Conservation (phyloP, 2,329 filamentous ascomycete genomes). For the Blastomyces gilchristii region DNA sequence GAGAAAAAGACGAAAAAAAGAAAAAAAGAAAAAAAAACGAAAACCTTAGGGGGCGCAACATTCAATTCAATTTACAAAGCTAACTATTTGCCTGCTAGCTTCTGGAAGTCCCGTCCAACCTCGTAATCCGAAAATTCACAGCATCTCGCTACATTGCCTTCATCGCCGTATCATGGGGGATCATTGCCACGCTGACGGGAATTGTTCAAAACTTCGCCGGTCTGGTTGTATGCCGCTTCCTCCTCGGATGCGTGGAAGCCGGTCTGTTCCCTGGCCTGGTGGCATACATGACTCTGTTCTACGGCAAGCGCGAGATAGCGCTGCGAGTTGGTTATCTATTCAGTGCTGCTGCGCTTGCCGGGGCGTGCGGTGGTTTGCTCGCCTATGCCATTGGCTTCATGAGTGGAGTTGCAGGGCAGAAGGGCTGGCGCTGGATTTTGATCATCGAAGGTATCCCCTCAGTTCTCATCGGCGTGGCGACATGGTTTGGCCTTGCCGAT, state of each 20-base stretch:
- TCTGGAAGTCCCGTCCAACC: slow-evolving; percentile 56
- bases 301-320: slow-evolving; percentile 62
- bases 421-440: slow-evolving; percentile 65
- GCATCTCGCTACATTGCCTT: slow-evolving; percentile 48
- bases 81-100: slow-evolving; percentile 20
- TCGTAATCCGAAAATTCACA: slow-evolving; percentile 53
- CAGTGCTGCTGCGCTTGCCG: slow-evolving; percentile 53
- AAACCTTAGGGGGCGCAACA: no score
- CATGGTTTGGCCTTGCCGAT: slow-evolving; percentile 53
- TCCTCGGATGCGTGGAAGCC: slow-evolving; percentile 60
- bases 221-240: slow-evolving; percentile 56
- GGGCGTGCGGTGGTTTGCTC: slow-evolving; percentile 60
- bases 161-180: slow-evolving; percentile 52
- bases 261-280: slow-evolving; percentile 59
- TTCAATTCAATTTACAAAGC: no score
- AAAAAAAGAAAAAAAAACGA: no score
- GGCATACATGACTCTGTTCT: slow-evolving; percentile 65
- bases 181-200: slow-evolving; percentile 46
- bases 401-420: slow-evolving; percentile 54
- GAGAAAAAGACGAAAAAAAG: no score
- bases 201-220: slow-evolving; percentile 55
- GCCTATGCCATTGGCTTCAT: slow-evolving; percentile 65
- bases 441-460: slow-evolving; percentile 48
- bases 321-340: slow-evolving; percentile 65
- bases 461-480: slow-evolving; percentile 46